Evolutionary conservation across 495 filamentous ascomycete genomes (phyloP), one percentile per base, ranked within the genome.

Genomic region (Xylaria flabelliformis): DNA sequence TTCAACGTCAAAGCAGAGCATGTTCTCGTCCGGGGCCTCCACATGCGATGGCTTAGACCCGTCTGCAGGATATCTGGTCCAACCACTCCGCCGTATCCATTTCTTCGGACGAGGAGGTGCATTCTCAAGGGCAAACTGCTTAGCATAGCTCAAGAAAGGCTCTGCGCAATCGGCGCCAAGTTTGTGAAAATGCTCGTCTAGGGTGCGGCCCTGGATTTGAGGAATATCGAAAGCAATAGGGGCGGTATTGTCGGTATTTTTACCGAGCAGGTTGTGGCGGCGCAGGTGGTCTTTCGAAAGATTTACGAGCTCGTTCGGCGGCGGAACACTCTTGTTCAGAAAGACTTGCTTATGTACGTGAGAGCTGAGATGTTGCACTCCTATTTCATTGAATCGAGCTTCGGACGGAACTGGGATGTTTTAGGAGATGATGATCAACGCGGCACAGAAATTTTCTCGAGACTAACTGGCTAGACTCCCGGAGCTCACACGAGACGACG

Each of bases 161-260:
- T 98, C 93, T 29, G 93, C 93, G 17, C 91, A 89, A 77, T 97
- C 94, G 83, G 91, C 88, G 26, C 96, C 96, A 6, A 99, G 88
- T 79, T 89, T 95, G 85, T 93, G 85, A 78, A 99, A 99, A 81
- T 99, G 96, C 75, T 98, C 97, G 80, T 98, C 97, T 32, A 99
- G 82, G 0, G 93, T 92, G 36, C 85, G 75, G 5, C 96, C 97
- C 64, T 93, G 91, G 10, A 99, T 88, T 21, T 82, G 75, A 0
- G 96, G 96, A 0, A 99, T 83, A 72, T 97, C 90, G 79, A 98
- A 98, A 48, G 88, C 91, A 76, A 98, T 90, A 1, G 96, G 93
- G 6, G 88, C 83, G 8, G 86, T 84, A 41, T 86, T 89, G 76
- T 93, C 94, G 75, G 90, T 91, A 65, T 92, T 95, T 86, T 97